phyloP scores from a whole-genome alignment of 176 grass and related monocot genomes.

The Avena sativa region DNA sequence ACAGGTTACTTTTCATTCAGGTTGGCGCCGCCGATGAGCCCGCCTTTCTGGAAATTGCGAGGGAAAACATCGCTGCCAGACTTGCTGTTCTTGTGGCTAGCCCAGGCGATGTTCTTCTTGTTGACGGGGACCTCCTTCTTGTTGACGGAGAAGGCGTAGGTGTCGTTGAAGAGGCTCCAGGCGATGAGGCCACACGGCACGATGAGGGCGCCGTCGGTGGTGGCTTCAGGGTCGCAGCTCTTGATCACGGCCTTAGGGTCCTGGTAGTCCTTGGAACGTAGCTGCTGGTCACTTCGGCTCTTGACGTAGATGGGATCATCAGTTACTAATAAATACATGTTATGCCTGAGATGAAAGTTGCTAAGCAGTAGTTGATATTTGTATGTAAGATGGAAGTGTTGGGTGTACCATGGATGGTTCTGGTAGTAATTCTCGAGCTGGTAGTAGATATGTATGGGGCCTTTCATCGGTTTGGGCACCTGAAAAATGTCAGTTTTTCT shows the following conservation, averaged over 20 bases:
- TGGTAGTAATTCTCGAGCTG: conserved; percentile 93
- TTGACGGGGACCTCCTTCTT: conserved; percentile 64
- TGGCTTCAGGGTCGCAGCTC: conserved; percentile 71
- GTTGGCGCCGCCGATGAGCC: conserved; percentile 66
- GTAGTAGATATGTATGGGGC: conserved; percentile 85
- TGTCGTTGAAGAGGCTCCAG: conserved; percentile 96
- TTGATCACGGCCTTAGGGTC: conserved; percentile 31
- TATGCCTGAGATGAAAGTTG: neutral
- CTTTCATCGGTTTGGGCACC: conserved; percentile 80
- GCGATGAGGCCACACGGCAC: conserved; percentile 95
- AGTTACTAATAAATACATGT: neutral
- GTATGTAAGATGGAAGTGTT: neutral
- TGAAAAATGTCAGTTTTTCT: conserved; percentile 43
- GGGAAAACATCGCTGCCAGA: conserved; percentile 85
- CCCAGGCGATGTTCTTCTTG: conserved; percentile 94
- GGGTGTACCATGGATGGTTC: conserved; percentile 82
- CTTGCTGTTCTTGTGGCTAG: conserved; percentile 73
- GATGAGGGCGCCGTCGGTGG: conserved; percentile 54
- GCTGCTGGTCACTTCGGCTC: conserved; percentile 78
- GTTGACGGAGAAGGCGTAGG: conserved; percentile 67
- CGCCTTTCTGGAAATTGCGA: conserved; percentile 74
- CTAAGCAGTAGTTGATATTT: neutral
- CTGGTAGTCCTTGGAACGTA: conserved; percentile 48
- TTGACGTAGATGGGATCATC: conserved; percentile 66
- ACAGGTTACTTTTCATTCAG: conserved; percentile 80